Conservation (phyloP, 805 yeast species). For the Candida ipomoeae region DNA sequence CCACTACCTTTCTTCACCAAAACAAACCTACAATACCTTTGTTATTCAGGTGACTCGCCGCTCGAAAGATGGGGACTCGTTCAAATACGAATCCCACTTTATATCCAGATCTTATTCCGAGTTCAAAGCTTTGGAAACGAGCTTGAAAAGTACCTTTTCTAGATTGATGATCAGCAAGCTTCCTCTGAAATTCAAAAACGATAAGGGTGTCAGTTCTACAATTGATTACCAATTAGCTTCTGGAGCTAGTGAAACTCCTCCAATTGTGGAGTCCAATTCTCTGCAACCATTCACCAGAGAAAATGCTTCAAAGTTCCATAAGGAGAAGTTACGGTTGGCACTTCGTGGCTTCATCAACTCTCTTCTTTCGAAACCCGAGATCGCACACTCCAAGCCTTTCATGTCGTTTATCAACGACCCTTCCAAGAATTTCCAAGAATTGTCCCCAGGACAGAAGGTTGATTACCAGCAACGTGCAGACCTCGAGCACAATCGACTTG, state of each 20-base stretch:
- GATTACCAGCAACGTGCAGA: constrained; percentile 59
- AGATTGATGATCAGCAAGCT: constrained; percentile 55
- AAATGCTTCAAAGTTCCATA: constrained; percentile 34
- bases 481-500: constrained; percentile 54
- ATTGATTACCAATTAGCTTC: background rate
- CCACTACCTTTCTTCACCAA: constrained; percentile 4
- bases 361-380: constrained; percentile 50
- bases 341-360: constrained; percentile 66
- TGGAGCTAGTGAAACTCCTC: background rate
- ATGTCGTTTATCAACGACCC: constrained; percentile 10
- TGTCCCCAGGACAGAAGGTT: constrained; percentile 39
- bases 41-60: constrained; percentile 41
- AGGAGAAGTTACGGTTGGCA: constrained; percentile 76
- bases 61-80: constrained; percentile 8
- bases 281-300: background rate
- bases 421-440: constrained; percentile 24
- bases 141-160: constrained; percentile 57
- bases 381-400: constrained; percentile 50
- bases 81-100: constrained; percentile 32
- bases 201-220: constrained; percentile 22
- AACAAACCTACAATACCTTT: constrained; percentile 36
- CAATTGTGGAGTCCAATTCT: background rate
- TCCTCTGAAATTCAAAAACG: constrained; percentile 50
- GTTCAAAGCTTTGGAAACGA: constrained; percentile 54
- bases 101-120: constrained; percentile 64